phyloP scores from a whole-genome alignment of 129 eudicot species.

The Apium graveolens region DNA sequence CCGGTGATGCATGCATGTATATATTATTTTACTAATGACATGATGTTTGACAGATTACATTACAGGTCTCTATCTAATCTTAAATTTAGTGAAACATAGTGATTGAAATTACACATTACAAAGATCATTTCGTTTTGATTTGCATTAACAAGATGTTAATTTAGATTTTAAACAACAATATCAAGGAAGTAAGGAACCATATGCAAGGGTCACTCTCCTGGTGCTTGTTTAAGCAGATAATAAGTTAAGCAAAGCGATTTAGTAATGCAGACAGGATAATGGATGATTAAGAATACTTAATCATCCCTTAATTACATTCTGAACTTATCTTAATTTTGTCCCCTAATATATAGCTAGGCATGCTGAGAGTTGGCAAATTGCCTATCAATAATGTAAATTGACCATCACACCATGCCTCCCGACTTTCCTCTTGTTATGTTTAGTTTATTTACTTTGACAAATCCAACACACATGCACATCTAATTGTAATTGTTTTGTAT shows the following conservation, averaged over 20 bases:
- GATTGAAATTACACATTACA: background rate
- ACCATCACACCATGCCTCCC: background rate
- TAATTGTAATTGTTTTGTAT: background rate
- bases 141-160: background rate
- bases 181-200: background rate
- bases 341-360: background rate
- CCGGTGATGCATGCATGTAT: background rate
- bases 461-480: background rate
- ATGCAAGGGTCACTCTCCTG: background rate
- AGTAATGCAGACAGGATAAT: slow-evolving; percentile 3
- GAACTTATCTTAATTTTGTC: background rate
- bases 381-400: background rate
- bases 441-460: background rate
- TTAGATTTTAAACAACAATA: background rate
- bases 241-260: slow-evolving; percentile 1
- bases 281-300: background rate
- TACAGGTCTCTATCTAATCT: background rate
- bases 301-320: background rate
- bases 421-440: background rate
- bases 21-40: background rate
- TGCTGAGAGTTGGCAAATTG: background rate
- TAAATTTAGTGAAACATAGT: background rate
- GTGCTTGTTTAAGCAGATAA: background rate
- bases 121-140: background rate
- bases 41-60: background rate